Base-by-base conservation (phyloP, 257 asterid genomes). In the Paulownia fortunei region DNA sequence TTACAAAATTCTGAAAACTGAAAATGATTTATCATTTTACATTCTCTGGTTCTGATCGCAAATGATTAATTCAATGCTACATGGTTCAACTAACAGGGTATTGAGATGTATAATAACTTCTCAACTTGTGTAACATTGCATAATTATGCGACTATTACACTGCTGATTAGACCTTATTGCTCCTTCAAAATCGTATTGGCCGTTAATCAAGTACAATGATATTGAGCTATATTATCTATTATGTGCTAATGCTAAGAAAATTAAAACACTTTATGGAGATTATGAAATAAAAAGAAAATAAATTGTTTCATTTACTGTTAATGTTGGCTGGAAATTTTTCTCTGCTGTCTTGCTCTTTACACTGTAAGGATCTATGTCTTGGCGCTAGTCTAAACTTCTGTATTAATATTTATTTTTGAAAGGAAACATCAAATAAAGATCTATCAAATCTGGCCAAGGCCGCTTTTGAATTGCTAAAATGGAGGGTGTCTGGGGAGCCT, bases 401-500 rank as follows among this genome's bases (percentile, higher is more conserved):
- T 72, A 46, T 63, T 41, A 34, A 39, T 78, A 32, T 77, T 80
- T 72, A 47, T 75, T 55, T 72, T 74, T 72, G 79, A 82, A 79
- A 95, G 99, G 98, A 95, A 86, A 91, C 99, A 66, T 93, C 99
- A 77, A 84, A 90, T 63, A 95, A 95, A 84, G 99, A 93, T 82
- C 84, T 95, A 76, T 87, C 97, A 23, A 93, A 87, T 82, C 93
- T 93, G 82, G 99, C 98, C 69, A 95, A 90, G 86, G 96, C 91
- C 61, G 90, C 97, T 79, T 95, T 95, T 82, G 97, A 92, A 83
- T 86, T 95, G 86, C 90, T 95, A 19, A 95, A 95, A 76, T 95
- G 98, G 98, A 79, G 90, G 87, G 88, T 95, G 80, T 80, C 76
- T 77, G 82, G 85, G 78, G 90, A 83, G 77, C 88, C 97, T 74